Percentiles rank a stretch among this genome's conserved stretches.
These are phyloP conservation scores for Mucor sp. DNA, from an alignment of 371 early-diverging fungal genomes.

Conservation along the genomic window DNA sequence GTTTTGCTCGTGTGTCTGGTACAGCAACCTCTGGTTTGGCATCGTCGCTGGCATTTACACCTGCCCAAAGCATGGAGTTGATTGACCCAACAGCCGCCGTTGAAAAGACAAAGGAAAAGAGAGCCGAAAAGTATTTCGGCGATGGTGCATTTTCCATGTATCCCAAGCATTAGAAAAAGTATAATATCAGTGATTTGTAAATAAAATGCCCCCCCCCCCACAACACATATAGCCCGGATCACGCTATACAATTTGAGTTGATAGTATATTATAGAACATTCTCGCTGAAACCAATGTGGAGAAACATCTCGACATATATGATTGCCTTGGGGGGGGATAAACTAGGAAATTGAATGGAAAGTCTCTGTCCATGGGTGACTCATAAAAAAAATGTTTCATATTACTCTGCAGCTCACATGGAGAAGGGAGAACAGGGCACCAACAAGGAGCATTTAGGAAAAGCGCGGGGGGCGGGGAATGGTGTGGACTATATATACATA, in stretches of 20 bases:
- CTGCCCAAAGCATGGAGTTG: constrained; percentile 94
- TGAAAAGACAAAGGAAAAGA: constrained; percentile 58
- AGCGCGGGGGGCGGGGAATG: too few relatives aligned
- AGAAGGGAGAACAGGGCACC: neutral
- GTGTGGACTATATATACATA: too few relatives aligned
- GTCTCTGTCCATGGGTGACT: neutral
- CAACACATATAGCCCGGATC: too few relatives aligned
- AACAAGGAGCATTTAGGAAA: neutral
- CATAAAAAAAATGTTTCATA: neutral
- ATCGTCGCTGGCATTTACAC: constrained; percentile 93
- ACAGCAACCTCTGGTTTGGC: constrained; percentile 81
- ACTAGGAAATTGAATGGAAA: neutral
- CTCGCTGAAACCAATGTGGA: neutral
- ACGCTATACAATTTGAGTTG: too few relatives aligned
- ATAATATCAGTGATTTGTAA: neutral
- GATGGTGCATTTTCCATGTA: constrained; percentile 62
- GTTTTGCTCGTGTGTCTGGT: constrained; percentile 40
- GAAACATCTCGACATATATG: too few relatives aligned
- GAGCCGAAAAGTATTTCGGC: constrained; percentile 85
- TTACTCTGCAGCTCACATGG: neutral
- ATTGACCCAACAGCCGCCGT: constrained; percentile 82
- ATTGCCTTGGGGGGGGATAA: neutral
- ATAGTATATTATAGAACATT: neutral
- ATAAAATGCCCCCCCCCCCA: neutral
- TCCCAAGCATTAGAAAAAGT: constrained; percentile 10